phyloP scores from a whole-genome alignment of 176 grass and related monocot species.

The Avena sativa region DNA sequence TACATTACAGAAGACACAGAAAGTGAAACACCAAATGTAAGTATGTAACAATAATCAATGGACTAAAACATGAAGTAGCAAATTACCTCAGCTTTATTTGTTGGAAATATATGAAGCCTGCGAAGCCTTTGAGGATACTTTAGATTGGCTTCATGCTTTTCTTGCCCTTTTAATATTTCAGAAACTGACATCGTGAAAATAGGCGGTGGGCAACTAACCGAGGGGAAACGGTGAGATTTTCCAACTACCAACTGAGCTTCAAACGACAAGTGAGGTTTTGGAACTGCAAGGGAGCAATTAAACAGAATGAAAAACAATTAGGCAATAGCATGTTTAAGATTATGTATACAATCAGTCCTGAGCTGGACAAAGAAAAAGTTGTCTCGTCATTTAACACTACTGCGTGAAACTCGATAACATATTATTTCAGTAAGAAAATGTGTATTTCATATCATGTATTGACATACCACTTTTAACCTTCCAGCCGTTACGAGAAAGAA shows the following conservation, averaged over 20 bases:
- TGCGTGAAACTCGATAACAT: not conserved
- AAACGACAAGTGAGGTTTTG: conserved; percentile 85
- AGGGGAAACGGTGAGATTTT: conserved; percentile 73
- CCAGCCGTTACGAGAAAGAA: conserved; percentile 88
- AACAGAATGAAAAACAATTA: conserved; percentile 35
- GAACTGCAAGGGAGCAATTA: conserved; percentile 66
- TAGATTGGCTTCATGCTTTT: conserved; percentile 78
- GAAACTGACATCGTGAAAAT: conserved; percentile 49
- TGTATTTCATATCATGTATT: conserved; percentile 45
- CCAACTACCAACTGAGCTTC: conserved; percentile 95
- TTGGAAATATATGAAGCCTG: conserved; percentile 87
- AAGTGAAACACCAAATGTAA: conserved; percentile 23
- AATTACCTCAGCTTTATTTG: conserved; percentile 88
- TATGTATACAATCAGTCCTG: conserved; percentile 20
- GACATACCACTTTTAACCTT: conserved; percentile 92
- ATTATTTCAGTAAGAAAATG: conserved; percentile 28
- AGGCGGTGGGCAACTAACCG: conserved; percentile 68
- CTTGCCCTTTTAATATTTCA: conserved; percentile 76
- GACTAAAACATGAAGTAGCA: conserved; percentile 35
- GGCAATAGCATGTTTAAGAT: not conserved
- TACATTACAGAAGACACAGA: conserved; percentile 1
- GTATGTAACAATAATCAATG: conserved; percentile 13
- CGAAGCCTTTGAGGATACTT: conserved; percentile 92
- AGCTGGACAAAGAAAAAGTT: conserved; percentile 28
- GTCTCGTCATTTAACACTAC: conserved; percentile 23